Evolutionary conservation across 305 asterid species (phyloP), one percentile per base, ranked within the genome.

Genomic region (Solanum hybrid): DNA sequence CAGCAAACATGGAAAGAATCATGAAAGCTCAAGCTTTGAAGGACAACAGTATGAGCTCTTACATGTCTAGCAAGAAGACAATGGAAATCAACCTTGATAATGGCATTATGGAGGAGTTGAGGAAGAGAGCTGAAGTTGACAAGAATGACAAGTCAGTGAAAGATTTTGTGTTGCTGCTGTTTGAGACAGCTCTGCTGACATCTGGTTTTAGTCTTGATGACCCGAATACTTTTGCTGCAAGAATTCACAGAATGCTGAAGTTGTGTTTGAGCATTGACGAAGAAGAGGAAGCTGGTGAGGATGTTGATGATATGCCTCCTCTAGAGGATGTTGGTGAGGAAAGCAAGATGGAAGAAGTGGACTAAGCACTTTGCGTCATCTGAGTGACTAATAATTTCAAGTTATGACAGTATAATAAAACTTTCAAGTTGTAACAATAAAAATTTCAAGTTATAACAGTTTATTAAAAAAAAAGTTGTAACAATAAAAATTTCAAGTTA

Each of bases 41-140:
- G 92, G 97, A 95, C 26, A 92, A 89, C 11, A 93, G 95, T 92
- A 95, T 95, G 97, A 26, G 94, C 4, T 64, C 94, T 6, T 95
- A 94, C 92, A 95, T 95, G 96, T 94, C 98, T 4, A 94, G 98
- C 91, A 94, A 95, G 95, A 95, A 95, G 90, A 95, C 98, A 0
- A 94, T 95, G 97, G 97, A 94, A 89, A 94, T 94, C 5, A 95
- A 95, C 85, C 96, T 96, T 0, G 98, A 95, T 12, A 94, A 95
- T 34, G 95, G 95, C 0, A 94, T 94, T 14, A 94, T 95, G 96
- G 98, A 94, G 78, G 97, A 95, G 89, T 22, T 95, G 88, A 92
- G 97, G 93, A 94, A 93, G 91, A 92, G 97, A 56, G 97, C 98
- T 2, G 97, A 96, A 84, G 95, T 92, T 0, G 92, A 90, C 75